Evolutionary conservation across 768 basidiomycete species (phyloP).

Genomic region (Termitomyces sp.): DNA sequence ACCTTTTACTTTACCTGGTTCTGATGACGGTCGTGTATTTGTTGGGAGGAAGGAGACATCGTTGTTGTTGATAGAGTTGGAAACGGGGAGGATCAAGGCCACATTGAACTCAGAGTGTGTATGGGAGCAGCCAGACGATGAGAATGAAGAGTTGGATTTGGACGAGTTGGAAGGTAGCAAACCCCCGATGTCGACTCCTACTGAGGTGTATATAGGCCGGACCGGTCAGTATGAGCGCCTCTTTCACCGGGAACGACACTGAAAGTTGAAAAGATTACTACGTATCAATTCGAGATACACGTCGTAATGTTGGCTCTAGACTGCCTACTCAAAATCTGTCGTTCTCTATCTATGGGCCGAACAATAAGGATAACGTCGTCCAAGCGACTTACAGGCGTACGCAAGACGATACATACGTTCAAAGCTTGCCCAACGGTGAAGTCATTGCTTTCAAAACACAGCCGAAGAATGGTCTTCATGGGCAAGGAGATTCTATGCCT

Average conservation of each 20-base stretch:
- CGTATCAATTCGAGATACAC: constrained; percentile 68
- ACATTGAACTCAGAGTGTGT: constrained; percentile 75
- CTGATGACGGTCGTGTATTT: constrained; percentile 70
- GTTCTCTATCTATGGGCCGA: constrained; percentile 92
- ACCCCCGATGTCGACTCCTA: constrained; percentile 32
- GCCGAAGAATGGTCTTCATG: constrained; percentile 17
- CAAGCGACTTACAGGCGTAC: constrained; percentile 76
- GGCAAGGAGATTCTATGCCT: constrained; percentile 31
- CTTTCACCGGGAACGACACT: not conserved
- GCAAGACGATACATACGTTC: constrained; percentile 78
- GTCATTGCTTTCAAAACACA: constrained; percentile 68
- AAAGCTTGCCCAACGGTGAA: constrained; percentile 75
- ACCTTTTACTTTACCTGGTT: constrained; percentile 68
- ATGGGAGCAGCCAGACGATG: constrained; percentile 61
- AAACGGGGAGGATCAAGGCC: constrained; percentile 78
- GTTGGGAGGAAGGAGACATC: constrained; percentile 91
- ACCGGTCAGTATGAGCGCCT: constrained; percentile 35
- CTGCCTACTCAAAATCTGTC: constrained; percentile 74
- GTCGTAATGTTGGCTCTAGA: constrained; percentile 20
- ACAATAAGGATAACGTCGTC: constrained; percentile 74
- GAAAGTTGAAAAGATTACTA: constrained; percentile 66
- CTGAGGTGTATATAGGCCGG: constrained; percentile 49
- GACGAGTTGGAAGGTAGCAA: constrained; percentile 44
- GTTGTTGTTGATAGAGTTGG: constrained; percentile 66
- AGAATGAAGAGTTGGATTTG: constrained; percentile 40